Evolutionary conservation across 371 early-diverging fungal species (phyloP), one percentile per base, ranked within the genome.

Genomic region (Mucor indicus): DNA sequence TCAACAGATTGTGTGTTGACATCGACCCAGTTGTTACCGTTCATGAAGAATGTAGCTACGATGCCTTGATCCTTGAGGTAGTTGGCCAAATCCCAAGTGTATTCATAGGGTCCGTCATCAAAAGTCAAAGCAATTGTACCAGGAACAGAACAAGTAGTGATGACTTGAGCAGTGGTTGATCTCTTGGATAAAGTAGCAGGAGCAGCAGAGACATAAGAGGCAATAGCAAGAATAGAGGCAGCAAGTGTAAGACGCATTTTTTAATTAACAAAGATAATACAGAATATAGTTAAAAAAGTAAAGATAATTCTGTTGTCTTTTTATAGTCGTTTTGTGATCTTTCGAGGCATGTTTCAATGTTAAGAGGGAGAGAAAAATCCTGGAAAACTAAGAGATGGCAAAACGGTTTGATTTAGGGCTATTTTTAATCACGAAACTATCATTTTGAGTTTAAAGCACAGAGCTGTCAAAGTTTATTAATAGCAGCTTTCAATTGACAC

Each of bases 41-140:
- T 78, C 50, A 84, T 55, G 52, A 84, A 88, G 67, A 87, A 87
- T 4, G 87, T 89, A 4, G 75, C 85, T 38, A 67, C 74, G 23
- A 72, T 56, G 44, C 61, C 58, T 9, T 59, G 19, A 0, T 27
- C 25, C 21, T 62, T 57, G n/a, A 86, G 62, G 11, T 55, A 48
- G 31, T 74, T 70, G 13, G 87, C 61, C n/a, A 86, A 51, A 17
- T 66, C 62, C 32, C 37, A 42, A 9, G 80, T 79, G 40, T 64
- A 76, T 16, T 37, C 17, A 20, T 38, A 65, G 20, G 81, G 81
- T 20, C 85, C 87, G 53, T 87, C 85, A 38, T 87, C 87, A 48
- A 79, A 83, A 12, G 81, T 80, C 38, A 64, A 50, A 4, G 64
- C 64, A 7, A 64, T 52, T 9, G 57, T 47, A 23, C 62, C 62